These are phyloP conservation scores for Metschnikowia amazonensis DNA, from an alignment of 805 yeast genomes.

Conservation along the genomic window DNA sequence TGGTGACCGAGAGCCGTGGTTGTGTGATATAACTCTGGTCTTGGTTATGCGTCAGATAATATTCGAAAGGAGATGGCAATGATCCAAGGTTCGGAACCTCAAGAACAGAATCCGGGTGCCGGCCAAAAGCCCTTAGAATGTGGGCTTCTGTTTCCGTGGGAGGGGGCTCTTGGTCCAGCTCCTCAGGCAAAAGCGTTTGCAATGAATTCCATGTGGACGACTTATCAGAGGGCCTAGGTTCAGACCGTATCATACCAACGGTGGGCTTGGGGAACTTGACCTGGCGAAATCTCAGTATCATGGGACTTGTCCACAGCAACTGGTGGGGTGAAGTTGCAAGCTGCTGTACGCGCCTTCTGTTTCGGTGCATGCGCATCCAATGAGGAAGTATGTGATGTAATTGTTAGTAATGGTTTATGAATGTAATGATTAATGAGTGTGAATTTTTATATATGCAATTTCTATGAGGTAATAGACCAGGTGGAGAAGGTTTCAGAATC, in stretches of 20 bases:
- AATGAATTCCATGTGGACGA: slow-evolving; percentile 16
- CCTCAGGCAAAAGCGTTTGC: slow-evolving; percentile 10
- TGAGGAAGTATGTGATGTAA: too few relatives aligned
- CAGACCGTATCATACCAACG: neutral
- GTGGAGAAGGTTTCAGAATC: neutral
- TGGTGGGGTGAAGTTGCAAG: neutral
- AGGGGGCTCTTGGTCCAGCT: slow-evolving; percentile 9
- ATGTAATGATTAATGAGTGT: too few relatives aligned
- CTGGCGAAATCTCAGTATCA: neutral
- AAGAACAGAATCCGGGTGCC: slow-evolving; percentile 10
- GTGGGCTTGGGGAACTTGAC: neutral
- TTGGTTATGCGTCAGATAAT: slow-evolving; percentile 9
- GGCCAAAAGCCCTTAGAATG: slow-evolving; percentile 11
- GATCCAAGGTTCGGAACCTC: slow-evolving; percentile 6
- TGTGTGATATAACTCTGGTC: slow-evolving; percentile 12
- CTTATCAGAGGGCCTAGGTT: slow-evolving; percentile 6
- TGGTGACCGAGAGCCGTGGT: slow-evolving; percentile 54
- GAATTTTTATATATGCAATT: too few relatives aligned
- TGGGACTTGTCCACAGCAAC: neutral
- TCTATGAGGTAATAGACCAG: too few relatives aligned
- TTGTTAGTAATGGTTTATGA: too few relatives aligned
- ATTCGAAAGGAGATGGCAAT: slow-evolving; percentile 15
- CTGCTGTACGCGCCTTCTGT: slow-evolving; percentile 1
- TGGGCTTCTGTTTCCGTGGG: slow-evolving; percentile 10
- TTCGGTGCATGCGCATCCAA: neutral